Evolutionary conservation across 495 filamentous ascomycete species (phyloP), one percentile per base, ranked within the genome.

Genomic region (Talaromyces trachyspermus): DNA sequence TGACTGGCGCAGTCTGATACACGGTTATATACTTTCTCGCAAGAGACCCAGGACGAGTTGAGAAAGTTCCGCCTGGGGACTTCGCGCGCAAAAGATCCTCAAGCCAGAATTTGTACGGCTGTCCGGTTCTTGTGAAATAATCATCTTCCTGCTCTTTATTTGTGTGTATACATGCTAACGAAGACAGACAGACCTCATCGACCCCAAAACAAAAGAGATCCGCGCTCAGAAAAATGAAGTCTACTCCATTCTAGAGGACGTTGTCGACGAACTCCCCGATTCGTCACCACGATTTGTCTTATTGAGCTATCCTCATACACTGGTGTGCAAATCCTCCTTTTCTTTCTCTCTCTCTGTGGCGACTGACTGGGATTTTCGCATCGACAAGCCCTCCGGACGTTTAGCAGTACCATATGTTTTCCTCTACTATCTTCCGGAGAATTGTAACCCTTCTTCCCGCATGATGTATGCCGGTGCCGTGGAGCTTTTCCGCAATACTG

Each of bases 401-500:
- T 65, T 75, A 17, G 70, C 83, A 0, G 81, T 85, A 20, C 92
- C 91, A 19, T 98, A 97, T 62, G 89, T 95, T 33, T 78, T 98
- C 59, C 69, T 98, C 29, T 95, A 89, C 70, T 95, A 90, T 65
- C 77, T 96, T 39, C 92, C 92, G 14, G 83, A 79, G 37, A 95
- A 90, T 37, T 89, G 86, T 69, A 95, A 92, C 62, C 76, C 71
- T 50, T 84, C 84, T 51, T 64, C 83, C 59, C 81, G 86, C 42
- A 97, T 96, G 92, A 75, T 89, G 68, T 98, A 98, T 66, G 92
- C 92, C 14, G 82, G 88, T 15, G 91, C 91, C 19, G 95, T 94
- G 63, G 91, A 98, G 69, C 66, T 95, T 65, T 87, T 98, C 80
- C 81, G 90, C 52, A 94, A 84, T 56, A 89, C 86, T 44, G 84